Evolutionary conservation across 257 asterid species (phyloP).

Genomic region (Jacaranda copaia): DNA sequence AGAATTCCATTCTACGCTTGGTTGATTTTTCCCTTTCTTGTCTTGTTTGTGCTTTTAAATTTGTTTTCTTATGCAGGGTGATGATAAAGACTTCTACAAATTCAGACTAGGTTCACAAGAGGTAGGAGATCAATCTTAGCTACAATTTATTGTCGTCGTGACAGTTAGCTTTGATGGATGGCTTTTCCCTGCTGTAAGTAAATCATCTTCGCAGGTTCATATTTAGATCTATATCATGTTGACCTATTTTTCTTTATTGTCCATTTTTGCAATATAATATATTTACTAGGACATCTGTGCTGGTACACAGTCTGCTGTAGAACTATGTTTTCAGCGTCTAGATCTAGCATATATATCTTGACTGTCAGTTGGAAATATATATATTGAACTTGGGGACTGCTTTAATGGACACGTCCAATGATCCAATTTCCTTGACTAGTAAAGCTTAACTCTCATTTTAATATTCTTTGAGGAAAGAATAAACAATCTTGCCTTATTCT

Average conservation of each 20-base stretch:
- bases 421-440: neutral
- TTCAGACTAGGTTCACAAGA: conserved; percentile 87
- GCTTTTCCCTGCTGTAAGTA: conserved; percentile 8
- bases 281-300: too few species aligned
- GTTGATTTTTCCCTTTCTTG: conserved; percentile 21
- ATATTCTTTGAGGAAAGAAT: neutral
- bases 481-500: neutral
- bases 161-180: conserved; percentile 20
- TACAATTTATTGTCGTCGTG: neutral
- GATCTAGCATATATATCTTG: neutral
- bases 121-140: conserved; percentile 50
- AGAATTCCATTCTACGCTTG: conserved; percentile 7
- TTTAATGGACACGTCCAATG: neutral
- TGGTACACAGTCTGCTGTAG: neutral
- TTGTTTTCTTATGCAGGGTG: conserved; percentile 69
- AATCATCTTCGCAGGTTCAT: conserved; percentile 24
- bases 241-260: neutral
- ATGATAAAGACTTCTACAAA: conserved; percentile 87
- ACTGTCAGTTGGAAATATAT: neutral
- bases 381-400: neutral
- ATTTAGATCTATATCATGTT: neutral
- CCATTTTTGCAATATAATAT: too few species aligned
- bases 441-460: neutral
- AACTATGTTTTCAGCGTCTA: conserved; percentile 11
- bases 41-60: conserved; percentile 33